These are phyloP conservation scores for Cyclocybe aegerita DNA, from an alignment of 768 basidiomycete species.

Conservation along the genomic window DNA sequence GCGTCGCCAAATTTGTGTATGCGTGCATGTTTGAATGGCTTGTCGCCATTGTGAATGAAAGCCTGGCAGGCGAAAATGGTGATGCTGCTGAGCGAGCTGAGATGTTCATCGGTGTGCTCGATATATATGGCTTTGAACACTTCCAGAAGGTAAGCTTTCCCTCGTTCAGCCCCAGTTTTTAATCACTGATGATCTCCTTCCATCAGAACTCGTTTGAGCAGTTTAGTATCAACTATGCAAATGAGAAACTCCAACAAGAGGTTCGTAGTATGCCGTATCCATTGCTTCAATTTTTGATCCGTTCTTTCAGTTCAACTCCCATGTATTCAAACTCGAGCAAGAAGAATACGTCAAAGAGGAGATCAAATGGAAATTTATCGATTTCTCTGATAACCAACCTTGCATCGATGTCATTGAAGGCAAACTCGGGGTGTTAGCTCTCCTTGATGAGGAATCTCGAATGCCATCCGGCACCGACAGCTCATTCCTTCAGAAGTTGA, in stretches of 20 bases:
- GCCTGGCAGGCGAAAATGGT: conserved; percentile 91
- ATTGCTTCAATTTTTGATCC: conserved; percentile 6
- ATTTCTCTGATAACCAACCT: conserved; percentile 98
- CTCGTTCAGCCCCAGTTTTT: neutral
- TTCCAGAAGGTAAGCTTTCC: conserved; percentile 78
- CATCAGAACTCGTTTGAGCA: conserved; percentile 89
- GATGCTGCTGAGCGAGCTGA: conserved; percentile 88
- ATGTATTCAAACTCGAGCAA: conserved; percentile 99
- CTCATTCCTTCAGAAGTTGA: conserved; percentile 91
- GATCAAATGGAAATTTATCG: conserved; percentile 99
- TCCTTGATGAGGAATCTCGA: conserved; percentile 97
- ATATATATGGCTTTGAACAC: conserved; percentile 97
- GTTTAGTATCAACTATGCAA: conserved; percentile 99
- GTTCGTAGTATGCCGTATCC: conserved; percentile 37
- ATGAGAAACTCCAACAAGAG: conserved; percentile 98
- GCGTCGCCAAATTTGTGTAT: conserved; percentile 98
- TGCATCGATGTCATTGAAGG: conserved; percentile 99
- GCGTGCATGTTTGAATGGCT: conserved; percentile 99
- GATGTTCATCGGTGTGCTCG: conserved; percentile 98
- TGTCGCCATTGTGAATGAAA: conserved; percentile 96
- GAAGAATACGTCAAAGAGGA: conserved; percentile 98
- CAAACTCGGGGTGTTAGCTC: conserved; percentile 89
- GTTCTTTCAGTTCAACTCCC: conserved; percentile 84
- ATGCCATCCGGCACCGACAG: conserved; percentile 90
- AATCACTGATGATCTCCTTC: conserved; percentile 3